phyloP scores from a whole-genome alignment of 805 yeast species.

The Kuraishia cidri region DNA sequence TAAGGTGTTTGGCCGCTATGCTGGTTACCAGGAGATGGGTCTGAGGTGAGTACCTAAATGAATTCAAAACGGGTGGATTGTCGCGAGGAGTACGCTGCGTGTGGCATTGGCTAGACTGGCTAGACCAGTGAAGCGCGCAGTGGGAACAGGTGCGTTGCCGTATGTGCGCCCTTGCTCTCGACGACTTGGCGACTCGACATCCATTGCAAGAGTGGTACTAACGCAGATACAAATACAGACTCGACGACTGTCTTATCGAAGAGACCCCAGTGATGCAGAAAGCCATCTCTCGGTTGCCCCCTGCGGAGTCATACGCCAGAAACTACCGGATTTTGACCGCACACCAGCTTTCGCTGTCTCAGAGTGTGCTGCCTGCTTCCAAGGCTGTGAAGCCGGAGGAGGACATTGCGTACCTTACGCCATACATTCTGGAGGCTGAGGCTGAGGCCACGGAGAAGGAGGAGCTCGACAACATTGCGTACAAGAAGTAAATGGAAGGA shows the following conservation, averaged over 20 bases:
- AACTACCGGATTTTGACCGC: slow-evolving; percentile 89
- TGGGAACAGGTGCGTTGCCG: no score
- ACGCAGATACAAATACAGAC: slow-evolving; percentile 23
- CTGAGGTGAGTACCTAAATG: slow-evolving; percentile 41
- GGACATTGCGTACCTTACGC: slow-evolving; percentile 75
- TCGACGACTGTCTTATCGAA: slow-evolving; percentile 82
- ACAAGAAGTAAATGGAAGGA: slow-evolving; percentile 9
- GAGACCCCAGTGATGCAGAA: slow-evolving; percentile 82
- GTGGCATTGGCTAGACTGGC: no score
- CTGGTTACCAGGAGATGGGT: slow-evolving; percentile 96
- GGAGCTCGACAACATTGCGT: slow-evolving; percentile 73
- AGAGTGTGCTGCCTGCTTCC: slow-evolving; percentile 74
- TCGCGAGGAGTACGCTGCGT: no score
- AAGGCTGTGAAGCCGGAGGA: slow-evolving; percentile 76
- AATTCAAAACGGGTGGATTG: no score
- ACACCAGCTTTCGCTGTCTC: slow-evolving; percentile 77
- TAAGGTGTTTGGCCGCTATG: slow-evolving; percentile 55
- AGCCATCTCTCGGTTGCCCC: slow-evolving; percentile 83
- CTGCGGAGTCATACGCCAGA: slow-evolving; percentile 80
- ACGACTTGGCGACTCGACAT: no score
- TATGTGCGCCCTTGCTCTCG: no score
- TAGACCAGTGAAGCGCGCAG: no score
- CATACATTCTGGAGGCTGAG: slow-evolving; percentile 90
- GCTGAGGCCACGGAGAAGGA: slow-evolving; percentile 83
- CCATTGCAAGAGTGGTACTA: slow-evolving; percentile 12